A percentile compares a stretch with the other conserved stretches of the same genome.
phyloP scores from a whole-genome alignment of 768 basidiomycete species.

The Leccinum disarticulatum region DNA sequence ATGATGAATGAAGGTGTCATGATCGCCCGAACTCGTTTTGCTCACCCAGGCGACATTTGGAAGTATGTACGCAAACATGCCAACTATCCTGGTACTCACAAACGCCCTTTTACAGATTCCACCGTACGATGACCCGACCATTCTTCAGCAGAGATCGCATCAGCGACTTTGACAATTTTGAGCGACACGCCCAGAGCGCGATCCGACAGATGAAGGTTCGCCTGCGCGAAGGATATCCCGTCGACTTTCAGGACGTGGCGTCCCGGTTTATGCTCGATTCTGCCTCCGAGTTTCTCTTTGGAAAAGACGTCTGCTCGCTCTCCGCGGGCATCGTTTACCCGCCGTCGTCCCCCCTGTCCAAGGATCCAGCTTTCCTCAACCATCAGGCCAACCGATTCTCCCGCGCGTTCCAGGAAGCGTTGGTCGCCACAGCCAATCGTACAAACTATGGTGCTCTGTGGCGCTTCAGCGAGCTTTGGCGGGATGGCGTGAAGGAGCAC shows the following conservation, averaged over 20 bases:
- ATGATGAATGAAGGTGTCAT: background rate
- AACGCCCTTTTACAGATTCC: conserved; percentile 31
- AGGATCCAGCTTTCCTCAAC: conserved; percentile 17
- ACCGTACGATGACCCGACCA: conserved; percentile 42
- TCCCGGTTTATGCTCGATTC: conserved; percentile 56
- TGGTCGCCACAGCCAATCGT: conserved; percentile 33
- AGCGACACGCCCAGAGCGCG: conserved; percentile 34
- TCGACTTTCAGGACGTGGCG: conserved; percentile 46
- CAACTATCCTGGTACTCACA: too few species aligned
- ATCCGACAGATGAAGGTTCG: conserved; percentile 35
- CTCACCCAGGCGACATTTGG: conserved; percentile 35
- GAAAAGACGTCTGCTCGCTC: conserved; percentile 38
- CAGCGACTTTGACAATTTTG: conserved; percentile 41
- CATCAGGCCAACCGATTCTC: too few species aligned
- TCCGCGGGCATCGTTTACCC: conserved; percentile 40
- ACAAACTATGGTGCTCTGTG: conserved; percentile 40
- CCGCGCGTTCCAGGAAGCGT: conserved; percentile 6
- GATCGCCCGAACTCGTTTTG: background rate
- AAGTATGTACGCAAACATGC: conserved; percentile 27
- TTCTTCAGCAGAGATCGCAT: conserved; percentile 42
- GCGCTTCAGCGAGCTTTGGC: conserved; percentile 47
- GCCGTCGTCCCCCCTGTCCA: conserved; percentile 21
- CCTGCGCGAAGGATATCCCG: conserved; percentile 35
- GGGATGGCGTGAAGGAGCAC: conserved; percentile 39
- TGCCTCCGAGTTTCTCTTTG: conserved; percentile 57